Conservation (phyloP, 495 filamentous ascomycete genomes). For the Penicillium steckii region DNA sequence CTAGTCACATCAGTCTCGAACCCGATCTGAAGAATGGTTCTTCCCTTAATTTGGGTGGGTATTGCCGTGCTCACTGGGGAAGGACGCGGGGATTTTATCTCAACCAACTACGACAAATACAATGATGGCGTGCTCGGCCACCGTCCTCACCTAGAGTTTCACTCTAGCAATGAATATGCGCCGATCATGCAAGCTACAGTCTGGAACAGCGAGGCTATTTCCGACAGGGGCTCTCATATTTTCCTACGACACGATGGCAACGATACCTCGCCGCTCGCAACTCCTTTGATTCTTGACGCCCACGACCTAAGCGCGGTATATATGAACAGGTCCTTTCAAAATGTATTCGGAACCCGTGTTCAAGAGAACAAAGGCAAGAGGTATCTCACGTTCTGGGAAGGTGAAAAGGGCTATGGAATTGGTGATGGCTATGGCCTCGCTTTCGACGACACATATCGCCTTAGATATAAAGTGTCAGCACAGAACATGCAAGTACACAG, state of each 20-base stretch:
- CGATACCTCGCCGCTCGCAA: constrained; percentile 15
- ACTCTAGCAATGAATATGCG: constrained; percentile 19
- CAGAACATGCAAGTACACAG: constrained; percentile 15
- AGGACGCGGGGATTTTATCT: constrained; percentile 13
- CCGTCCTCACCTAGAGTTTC: constrained; percentile 21
- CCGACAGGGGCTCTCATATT: constrained; percentile 17
- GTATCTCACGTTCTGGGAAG: constrained; percentile 21
- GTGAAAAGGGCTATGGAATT: constrained; percentile 19
- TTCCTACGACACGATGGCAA: constrained; percentile 24
- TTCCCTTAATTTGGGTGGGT: constrained; percentile 3
- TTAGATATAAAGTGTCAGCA: constrained; percentile 18
- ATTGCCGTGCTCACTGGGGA: background rate
- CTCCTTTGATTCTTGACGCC: constrained; percentile 17
- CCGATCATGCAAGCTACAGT: constrained; percentile 19
- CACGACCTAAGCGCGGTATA: constrained; percentile 20
- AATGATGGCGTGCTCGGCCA: constrained; percentile 20
- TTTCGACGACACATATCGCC: constrained; percentile 18
- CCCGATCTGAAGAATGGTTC: background rate
- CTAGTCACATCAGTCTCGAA: too few relatives aligned
- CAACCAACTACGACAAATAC: constrained; percentile 14
- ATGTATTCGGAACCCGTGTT: constrained; percentile 21
- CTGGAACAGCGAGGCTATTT: constrained; percentile 15
- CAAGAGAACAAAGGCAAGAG: constrained; percentile 16
- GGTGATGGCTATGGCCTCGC: constrained; percentile 23
- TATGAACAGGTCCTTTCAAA: constrained; percentile 19